Evolutionary conservation across 2,329 filamentous ascomycete genomes (phyloP).

Genomic region (Curvularia sp.): DNA sequence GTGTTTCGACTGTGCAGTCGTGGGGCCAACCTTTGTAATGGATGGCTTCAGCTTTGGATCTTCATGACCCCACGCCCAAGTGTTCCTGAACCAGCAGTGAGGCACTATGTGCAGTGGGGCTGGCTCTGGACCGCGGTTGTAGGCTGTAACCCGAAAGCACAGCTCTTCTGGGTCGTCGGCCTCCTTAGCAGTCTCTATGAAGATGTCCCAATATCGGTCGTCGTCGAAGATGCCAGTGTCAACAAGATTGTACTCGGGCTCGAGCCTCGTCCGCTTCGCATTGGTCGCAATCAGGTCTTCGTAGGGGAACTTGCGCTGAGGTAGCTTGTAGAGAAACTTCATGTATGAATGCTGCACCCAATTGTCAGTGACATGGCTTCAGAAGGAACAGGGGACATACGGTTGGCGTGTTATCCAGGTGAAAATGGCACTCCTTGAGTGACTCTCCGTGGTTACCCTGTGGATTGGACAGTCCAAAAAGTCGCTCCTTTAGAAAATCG

Average conservation of each 20-base stretch:
- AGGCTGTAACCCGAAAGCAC: constrained; percentile 92
- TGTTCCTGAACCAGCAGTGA: constrained; percentile 97
- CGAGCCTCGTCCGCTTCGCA: constrained; percentile 74
- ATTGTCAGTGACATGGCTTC: constrained; percentile 46
- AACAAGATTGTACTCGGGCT: constrained; percentile 88
- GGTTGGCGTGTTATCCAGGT: constrained; percentile 90
- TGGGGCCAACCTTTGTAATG: constrained; percentile 71
- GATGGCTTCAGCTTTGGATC: constrained; percentile 76
- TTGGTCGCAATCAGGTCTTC: constrained; percentile 87
- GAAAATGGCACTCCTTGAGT: constrained; percentile 95
- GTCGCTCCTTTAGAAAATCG: constrained; percentile 90
- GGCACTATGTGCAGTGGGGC: constrained; percentile 93
- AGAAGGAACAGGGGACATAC: constrained; percentile 53
- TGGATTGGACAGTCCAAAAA: constrained; percentile 94
- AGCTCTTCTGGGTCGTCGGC: constrained; percentile 89
- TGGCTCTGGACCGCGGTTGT: constrained; percentile 90
- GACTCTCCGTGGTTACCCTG: constrained; percentile 98
- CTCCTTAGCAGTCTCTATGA: constrained; percentile 96
- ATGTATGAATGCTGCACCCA: constrained; percentile 86
- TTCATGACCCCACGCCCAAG: constrained; percentile 93
- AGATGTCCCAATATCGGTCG: constrained; percentile 93
- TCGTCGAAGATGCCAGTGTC: constrained; percentile 91
- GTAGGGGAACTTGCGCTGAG: constrained; percentile 90
- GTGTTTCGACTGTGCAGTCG: constrained; percentile 78
- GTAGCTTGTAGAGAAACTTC: constrained; percentile 98